Percentiles rank a stretch among this genome's conserved stretches.
Evolutionary conservation across 2,329 filamentous ascomycete genomes (phyloP).

Genomic region (Chrysoporthe puriensis): DNA sequence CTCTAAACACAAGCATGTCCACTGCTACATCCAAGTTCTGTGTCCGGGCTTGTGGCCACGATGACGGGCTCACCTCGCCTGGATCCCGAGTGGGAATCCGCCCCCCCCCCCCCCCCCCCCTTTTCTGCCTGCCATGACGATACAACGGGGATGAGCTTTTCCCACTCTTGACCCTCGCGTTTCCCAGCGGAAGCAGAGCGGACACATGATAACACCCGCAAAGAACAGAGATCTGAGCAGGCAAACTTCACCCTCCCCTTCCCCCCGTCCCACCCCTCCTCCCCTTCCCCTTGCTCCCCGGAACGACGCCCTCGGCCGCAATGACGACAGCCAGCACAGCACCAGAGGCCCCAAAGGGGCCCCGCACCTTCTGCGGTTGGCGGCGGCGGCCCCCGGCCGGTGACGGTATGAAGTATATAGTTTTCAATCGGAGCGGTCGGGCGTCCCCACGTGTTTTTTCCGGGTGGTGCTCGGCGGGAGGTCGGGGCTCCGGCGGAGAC

Average conservation of each 20-base stretch:
- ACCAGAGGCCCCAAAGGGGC: conserved; percentile 18
- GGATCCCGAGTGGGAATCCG: neutral
- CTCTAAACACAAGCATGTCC: neutral
- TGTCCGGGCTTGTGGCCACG: neutral
- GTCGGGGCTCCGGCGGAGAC: conserved; percentile 7
- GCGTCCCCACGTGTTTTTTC: neutral
- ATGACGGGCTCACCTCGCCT: neutral
- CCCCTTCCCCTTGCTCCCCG: conserved; percentile 10
- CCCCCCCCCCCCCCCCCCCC: neutral
- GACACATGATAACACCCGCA: conserved; percentile 29
- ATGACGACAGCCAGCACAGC: conserved; percentile 33
- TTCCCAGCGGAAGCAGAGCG: conserved; percentile 18
- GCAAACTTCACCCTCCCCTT: conserved; percentile 11
- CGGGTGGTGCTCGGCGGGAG: conserved; percentile 2
- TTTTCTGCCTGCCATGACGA: conserved; percentile 34
- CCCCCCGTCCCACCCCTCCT: conserved; percentile 9
- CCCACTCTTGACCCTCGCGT: conserved; percentile 26
- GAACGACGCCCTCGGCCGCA: conserved; percentile 25
- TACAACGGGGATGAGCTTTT: conserved; percentile 31
- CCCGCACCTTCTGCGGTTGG: neutral
- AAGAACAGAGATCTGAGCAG: conserved; percentile 45
- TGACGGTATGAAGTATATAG: conserved; percentile 38
- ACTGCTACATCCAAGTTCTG: neutral
- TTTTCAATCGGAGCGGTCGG: conserved; percentile 46
- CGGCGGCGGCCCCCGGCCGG: conserved; percentile 26